These are phyloP conservation scores for Clavulina sp. DNA, from an alignment of 768 basidiomycete species.

Conservation along the genomic window DNA sequence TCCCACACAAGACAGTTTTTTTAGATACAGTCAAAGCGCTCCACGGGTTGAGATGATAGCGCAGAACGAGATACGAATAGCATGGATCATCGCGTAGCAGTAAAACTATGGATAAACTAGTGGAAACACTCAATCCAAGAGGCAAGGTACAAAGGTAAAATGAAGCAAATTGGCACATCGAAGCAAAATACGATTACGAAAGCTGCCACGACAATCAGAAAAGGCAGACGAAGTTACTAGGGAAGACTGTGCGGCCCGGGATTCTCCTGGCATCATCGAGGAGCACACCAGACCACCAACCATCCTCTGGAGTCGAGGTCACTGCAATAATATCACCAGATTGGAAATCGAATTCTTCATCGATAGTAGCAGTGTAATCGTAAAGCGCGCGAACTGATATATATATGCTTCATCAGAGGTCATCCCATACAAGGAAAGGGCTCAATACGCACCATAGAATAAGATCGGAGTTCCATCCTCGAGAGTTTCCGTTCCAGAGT, in stretches of 20 bases:
- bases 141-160: no score
- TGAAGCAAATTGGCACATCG: no score
- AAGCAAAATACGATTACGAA: no score
- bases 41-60: no score
- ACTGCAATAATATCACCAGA: constrained; percentile 91
- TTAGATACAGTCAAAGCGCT: no score
- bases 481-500: neutral
- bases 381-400: constrained; percentile 70
- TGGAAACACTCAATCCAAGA: no score
- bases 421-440: neutral
- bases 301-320: constrained; percentile 83
- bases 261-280: constrained; percentile 59
- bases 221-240: constrained; percentile 73
- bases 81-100: no score
- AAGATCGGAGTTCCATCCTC: constrained; percentile 1
- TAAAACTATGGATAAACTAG: no score
- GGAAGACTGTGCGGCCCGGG: constrained; percentile 62
- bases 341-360: constrained; percentile 95
- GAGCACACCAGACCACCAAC: constrained; percentile 92
- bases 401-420: neutral
- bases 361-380: constrained; percentile 67
- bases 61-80: no score
- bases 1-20: no score
- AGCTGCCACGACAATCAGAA: no score
- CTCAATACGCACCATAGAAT: constrained; percentile 1